Evolutionary conservation across 192 early-diverging fungal species (phyloP).

Genomic region (Bifiguratus adelaidae): DNA sequence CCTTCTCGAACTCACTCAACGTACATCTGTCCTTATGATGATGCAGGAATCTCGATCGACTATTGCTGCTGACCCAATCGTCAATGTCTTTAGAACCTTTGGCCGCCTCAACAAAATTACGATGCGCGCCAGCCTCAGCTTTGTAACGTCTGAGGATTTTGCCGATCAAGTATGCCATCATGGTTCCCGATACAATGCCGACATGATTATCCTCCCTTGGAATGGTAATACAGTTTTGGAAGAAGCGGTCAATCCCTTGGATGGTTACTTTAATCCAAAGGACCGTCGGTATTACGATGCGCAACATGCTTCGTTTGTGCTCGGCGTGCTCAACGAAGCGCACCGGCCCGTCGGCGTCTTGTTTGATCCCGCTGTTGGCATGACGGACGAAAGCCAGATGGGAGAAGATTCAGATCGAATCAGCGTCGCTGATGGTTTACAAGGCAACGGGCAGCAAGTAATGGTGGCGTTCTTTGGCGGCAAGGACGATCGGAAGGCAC

Average conservation of each 20-base stretch:
- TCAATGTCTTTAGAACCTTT: constrained; percentile 79
- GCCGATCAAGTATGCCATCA: constrained; percentile 49
- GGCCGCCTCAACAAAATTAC: constrained; percentile 58
- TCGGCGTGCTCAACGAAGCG: constrained; percentile 27
- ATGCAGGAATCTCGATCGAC: constrained; percentile 54
- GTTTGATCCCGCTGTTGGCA: constrained; percentile 39
- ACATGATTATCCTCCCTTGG: constrained; percentile 66
- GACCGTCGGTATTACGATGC: constrained; percentile 6
- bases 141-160: constrained; percentile 57
- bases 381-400: background rate
- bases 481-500: constrained; percentile 59
- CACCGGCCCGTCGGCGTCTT: constrained; percentile 41
- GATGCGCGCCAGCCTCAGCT: constrained; percentile 46
- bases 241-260: constrained; percentile 4
- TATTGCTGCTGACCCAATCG: constrained; percentile 54
- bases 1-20: constrained; percentile 68
- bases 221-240: constrained; percentile 19
- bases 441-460: constrained; percentile 36
- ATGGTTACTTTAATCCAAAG: constrained; percentile 9
- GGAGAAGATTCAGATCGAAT: background rate
- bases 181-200: constrained; percentile 34
- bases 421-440: constrained; percentile 23
- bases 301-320: constrained; percentile 34
- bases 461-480: constrained; percentile 67
- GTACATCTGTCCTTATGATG: constrained; percentile 72